A percentile compares a stretch with the other conserved stretches of the same genome.
These are phyloP conservation scores for Neurospora sp. DNA, from an alignment of 495 filamentous ascomycete genomes.

Conservation along the genomic window DNA sequence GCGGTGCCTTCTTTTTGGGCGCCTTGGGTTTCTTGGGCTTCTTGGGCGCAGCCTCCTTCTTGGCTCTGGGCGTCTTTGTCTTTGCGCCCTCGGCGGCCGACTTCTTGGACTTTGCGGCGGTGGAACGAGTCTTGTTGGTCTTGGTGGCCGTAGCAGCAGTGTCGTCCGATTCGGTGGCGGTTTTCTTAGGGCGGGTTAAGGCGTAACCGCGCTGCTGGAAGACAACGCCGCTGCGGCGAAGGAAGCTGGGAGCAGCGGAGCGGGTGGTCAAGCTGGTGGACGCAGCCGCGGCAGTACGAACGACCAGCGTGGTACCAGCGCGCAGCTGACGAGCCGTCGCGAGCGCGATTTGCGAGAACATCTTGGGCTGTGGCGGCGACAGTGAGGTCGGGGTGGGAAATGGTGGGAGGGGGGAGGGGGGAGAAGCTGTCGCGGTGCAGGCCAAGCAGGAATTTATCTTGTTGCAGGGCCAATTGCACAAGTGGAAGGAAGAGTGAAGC, in stretches of 20 bases:
- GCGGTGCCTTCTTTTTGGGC: slow-evolving; percentile 6
- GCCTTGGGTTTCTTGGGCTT: slow-evolving; percentile 9
- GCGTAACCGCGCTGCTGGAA: slow-evolving; percentile 6
- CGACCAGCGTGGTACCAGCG: slow-evolving; percentile 2
- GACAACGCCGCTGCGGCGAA: slow-evolving; percentile 6
- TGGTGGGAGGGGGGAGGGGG: not conserved
- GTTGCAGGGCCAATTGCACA: slow-evolving; percentile 2
- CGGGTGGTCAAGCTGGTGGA: not conserved
- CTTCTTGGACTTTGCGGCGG: slow-evolving; percentile 6
- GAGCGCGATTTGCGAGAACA: slow-evolving; percentile 22
- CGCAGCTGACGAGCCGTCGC: slow-evolving; percentile 15
- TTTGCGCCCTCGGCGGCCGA: slow-evolving; percentile 7
- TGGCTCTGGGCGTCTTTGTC: slow-evolving; percentile 2
- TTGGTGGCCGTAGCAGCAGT: slow-evolving; percentile 2
- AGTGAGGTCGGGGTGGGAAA: not conserved
- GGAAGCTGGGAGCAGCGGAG: not conserved
- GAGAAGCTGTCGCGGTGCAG: not conserved
- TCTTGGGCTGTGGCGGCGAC: slow-evolving; percentile 3
- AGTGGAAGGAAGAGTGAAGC: not conserved
- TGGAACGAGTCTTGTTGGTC: slow-evolving; percentile 15
- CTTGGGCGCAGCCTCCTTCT: slow-evolving; percentile 5
- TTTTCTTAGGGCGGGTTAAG: not conserved
- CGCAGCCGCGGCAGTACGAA: slow-evolving; percentile 1
- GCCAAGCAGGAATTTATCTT: slow-evolving; percentile 4
- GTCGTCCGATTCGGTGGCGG: not conserved